A percentile compares a stretch with the other conserved stretches of the same genome.
Evolutionary conservation across 805 yeast genomes (phyloP).

Genomic region (Metschnikowia continentalis): DNA sequence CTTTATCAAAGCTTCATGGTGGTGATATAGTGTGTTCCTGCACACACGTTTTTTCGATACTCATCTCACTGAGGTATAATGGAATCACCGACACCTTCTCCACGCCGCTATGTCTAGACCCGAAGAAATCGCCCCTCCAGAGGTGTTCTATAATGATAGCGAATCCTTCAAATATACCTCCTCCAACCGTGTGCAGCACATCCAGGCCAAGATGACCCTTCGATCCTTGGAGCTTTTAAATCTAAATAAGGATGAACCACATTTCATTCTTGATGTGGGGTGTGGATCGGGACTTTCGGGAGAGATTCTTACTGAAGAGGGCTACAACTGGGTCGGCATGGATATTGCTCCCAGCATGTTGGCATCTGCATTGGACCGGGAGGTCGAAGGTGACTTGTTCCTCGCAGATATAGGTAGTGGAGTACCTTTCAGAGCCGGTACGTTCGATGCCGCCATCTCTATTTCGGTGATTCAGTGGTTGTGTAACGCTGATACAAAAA

Average conservation of each 20-base stretch:
- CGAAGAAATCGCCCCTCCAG: conserved; percentile 95
- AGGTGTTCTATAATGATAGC: conserved; percentile 83
- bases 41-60: conserved; percentile 2
- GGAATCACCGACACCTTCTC: not conserved
- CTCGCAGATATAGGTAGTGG: conserved; percentile 92
- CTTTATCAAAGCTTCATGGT: not conserved
- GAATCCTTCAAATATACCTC: conserved; percentile 89
- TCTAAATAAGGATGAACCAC: conserved; percentile 54
- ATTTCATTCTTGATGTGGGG: conserved; percentile 83
- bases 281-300: conserved; percentile 97
- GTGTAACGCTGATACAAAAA: conserved; percentile 87
- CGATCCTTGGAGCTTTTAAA: conserved; percentile 86
- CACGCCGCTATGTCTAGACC: conserved; percentile 76
- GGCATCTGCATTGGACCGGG: conserved; percentile 89
- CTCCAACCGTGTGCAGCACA: conserved; percentile 95
- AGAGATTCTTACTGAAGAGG: conserved; percentile 89
- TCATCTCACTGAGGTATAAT: conserved; percentile 1
- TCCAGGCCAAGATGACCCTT: conserved; percentile 96
- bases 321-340: conserved; percentile 93
- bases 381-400: conserved; percentile 88
- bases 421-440: conserved; percentile 91
- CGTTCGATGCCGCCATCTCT: conserved; percentile 94
- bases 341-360: conserved; percentile 95
- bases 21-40: not conserved
- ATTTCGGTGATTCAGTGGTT: conserved; percentile 97